Evolutionary conservation across 1,284 basidiomycete species (phyloP).

Genomic region (Apiotrichum siamense): DNA sequence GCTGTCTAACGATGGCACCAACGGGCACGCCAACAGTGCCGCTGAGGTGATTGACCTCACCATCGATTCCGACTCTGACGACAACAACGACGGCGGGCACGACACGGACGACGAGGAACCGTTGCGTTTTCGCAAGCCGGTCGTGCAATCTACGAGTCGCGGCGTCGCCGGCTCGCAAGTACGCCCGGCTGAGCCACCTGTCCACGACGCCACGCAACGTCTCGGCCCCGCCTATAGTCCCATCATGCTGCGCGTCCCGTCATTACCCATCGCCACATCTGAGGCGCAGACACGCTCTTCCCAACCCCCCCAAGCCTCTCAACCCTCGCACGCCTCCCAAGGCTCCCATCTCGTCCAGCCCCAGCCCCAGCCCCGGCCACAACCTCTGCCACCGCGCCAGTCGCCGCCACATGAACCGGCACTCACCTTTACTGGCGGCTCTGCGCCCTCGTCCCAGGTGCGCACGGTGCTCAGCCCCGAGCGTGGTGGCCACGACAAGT

Average conservation of each 20-base stretch:
- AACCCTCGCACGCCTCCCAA: too few species aligned
- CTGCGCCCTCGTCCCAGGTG: too few species aligned
- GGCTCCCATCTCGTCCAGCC: too few species aligned
- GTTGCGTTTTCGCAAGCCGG: slow-evolving; percentile 35
- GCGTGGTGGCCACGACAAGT: too few species aligned
- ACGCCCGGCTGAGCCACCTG: neutral
- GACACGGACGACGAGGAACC: neutral
- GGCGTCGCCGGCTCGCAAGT: slow-evolving; percentile 22
- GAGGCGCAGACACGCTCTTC: too few species aligned
- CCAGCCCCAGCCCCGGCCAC: too few species aligned
- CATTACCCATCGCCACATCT: too few species aligned
- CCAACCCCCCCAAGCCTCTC: too few species aligned
- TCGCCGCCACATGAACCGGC: neutral
- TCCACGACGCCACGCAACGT: neutral
- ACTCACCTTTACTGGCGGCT: too few species aligned
- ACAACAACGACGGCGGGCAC: slow-evolving; percentile 36
- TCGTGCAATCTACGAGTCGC: slow-evolving; percentile 26
- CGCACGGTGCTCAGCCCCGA: too few species aligned
- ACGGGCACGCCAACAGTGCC: neutral
- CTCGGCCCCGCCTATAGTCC: neutral
- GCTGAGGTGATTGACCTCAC: neutral
- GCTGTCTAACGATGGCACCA: neutral
- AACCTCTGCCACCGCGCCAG: neutral
- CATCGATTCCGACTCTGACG: slow-evolving; percentile 64
- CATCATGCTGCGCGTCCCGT: too few species aligned